Evolutionary conservation across 495 filamentous ascomycete species (phyloP).

Genomic region (Diplogelasinospora grovesii): DNA sequence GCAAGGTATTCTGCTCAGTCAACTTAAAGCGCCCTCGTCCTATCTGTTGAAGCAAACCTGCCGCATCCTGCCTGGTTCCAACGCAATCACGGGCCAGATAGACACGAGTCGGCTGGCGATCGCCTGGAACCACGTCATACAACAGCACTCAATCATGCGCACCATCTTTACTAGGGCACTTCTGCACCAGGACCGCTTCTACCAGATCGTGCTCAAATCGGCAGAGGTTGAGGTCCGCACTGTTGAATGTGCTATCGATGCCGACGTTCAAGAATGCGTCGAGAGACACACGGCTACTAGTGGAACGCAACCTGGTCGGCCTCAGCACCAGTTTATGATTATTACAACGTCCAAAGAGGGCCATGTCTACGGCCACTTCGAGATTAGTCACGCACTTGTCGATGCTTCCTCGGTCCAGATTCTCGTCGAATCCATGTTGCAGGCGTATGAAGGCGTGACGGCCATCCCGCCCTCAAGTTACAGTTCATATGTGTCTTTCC

Average conservation of each 20-base stretch:
- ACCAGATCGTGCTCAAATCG: slow-evolving; percentile 19
- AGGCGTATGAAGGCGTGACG: neutral
- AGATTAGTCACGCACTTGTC: slow-evolving; percentile 58
- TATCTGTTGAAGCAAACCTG: slow-evolving; percentile 27
- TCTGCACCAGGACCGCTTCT: slow-evolving; percentile 11
- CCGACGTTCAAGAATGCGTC: slow-evolving; percentile 29
- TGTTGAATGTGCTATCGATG: slow-evolving; percentile 30
- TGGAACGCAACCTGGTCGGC: slow-evolving; percentile 33
- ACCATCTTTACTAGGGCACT: slow-evolving; percentile 28
- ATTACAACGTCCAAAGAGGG: slow-evolving; percentile 29
- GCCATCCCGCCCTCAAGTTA: slow-evolving; percentile 11
- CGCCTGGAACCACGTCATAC: slow-evolving; percentile 50
- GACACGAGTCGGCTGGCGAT: slow-evolving; percentile 6
- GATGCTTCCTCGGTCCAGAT: slow-evolving; percentile 54
- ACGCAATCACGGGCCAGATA: neutral
- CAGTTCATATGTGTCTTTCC: slow-evolving; percentile 38
- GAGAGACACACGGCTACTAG: slow-evolving; percentile 30
- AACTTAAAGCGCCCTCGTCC: slow-evolving; percentile 45
- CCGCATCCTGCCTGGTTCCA: slow-evolving; percentile 12
- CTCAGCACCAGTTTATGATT: slow-evolving; percentile 43
- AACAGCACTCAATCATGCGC: slow-evolving; percentile 41
- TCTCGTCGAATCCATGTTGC: slow-evolving; percentile 8
- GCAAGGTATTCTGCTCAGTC: slow-evolving; percentile 35
- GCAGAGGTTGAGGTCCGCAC: slow-evolving; percentile 33
- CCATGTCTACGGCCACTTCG: slow-evolving; percentile 41